These are phyloP conservation scores for Paramecium sonneborni DNA, from an alignment of 73 alveolate genomes.

Conservation along the genomic window DNA sequence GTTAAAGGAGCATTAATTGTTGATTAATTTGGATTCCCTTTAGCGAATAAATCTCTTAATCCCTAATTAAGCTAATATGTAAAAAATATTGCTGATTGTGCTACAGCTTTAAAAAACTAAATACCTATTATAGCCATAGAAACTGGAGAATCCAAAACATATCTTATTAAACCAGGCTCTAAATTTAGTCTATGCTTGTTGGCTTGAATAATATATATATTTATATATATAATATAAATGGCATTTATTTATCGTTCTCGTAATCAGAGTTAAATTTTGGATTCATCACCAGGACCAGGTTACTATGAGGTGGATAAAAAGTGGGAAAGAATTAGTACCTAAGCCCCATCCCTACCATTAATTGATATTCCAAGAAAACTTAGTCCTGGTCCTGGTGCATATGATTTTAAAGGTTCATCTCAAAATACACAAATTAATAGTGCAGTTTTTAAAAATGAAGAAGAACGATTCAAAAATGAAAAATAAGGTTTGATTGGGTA, in stretches of 20 bases:
- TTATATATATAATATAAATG: background rate
- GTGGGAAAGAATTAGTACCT: background rate
- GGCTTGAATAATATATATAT: background rate
- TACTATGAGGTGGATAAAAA: background rate
- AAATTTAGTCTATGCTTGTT: constrained; percentile 20
- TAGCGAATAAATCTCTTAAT: background rate
- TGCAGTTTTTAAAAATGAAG: constrained; percentile 41
- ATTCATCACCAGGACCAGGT: background rate
- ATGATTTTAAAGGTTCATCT: background rate
- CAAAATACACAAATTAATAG: background rate
- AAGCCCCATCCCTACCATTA: background rate
- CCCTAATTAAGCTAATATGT: background rate
- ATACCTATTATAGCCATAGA: constrained; percentile 13
- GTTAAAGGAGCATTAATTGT: constrained; percentile 22
- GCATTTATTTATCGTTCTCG: constrained; percentile 30
- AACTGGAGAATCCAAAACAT: background rate
- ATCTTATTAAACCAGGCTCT: constrained; percentile 7
- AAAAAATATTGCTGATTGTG: constrained; percentile 20
- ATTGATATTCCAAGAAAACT: background rate
- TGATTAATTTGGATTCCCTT: constrained; percentile 19
- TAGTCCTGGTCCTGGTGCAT: constrained; percentile 33
- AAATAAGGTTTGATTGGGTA: constrained; percentile 11
- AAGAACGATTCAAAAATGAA: background rate
- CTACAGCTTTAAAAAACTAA: background rate
- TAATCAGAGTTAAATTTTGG: background rate